These are phyloP conservation scores for Domatiomyces globalis DNA, from an alignment of 2,329 filamentous ascomycete genomes.

Conservation along the genomic window DNA sequence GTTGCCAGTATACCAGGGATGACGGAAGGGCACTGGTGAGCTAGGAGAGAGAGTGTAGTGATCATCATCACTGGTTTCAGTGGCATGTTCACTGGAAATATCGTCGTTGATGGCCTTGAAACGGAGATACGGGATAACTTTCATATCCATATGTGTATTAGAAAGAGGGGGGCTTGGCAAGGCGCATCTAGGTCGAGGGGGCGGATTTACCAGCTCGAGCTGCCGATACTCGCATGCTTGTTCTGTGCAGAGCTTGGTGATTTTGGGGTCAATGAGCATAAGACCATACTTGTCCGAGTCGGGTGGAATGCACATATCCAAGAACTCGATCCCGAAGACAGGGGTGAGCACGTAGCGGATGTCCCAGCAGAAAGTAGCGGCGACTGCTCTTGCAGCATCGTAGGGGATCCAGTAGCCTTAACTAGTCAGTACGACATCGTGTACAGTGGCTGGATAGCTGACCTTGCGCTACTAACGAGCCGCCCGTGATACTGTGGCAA, in stretches of 20 bases:
- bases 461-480: constrained; percentile 82
- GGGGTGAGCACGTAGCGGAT: constrained; percentile 80
- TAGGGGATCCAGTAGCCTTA: constrained; percentile 95
- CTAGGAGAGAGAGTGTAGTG: constrained; percentile 20
- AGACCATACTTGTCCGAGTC: constrained; percentile 49
- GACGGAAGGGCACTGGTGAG: constrained; percentile 26
- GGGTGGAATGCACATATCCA: constrained; percentile 52
- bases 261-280: constrained; percentile 49
- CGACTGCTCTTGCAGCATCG: constrained; percentile 69
- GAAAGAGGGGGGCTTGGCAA: not conserved
- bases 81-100: constrained; percentile 29
- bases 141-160: constrained; percentile 1
- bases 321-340: constrained; percentile 74
- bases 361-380: constrained; percentile 72
- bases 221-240: constrained; percentile 22
- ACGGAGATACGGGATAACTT: not conserved
- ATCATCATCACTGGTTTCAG: constrained; percentile 26
- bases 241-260: constrained; percentile 40
- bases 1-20: constrained; percentile 31
- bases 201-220: constrained; percentile 17
- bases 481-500: constrained; percentile 86
- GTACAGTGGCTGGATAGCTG: constrained; percentile 17
- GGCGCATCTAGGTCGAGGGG: constrained; percentile 1
- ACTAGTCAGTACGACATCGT: not conserved
- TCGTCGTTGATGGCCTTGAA: constrained; percentile 12